Evolutionary conservation across 805 yeast genomes (phyloP).

Genomic region (Maudiozyma saulgeensis): DNA sequence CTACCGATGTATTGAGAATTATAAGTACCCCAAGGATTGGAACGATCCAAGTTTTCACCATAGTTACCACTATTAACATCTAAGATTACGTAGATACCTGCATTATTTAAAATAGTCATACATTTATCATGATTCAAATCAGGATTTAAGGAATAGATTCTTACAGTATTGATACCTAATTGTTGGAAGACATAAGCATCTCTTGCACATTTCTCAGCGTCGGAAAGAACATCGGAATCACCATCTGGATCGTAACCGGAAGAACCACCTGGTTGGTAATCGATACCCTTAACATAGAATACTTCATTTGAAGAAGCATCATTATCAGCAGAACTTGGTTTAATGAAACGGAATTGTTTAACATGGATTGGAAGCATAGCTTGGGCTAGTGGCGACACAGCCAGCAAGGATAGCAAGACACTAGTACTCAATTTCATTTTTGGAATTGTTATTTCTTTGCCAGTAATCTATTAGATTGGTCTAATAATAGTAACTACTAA

Average conservation of each 20-base stretch:
- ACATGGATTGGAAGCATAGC: constrained; percentile 52
- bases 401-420: constrained; percentile 7
- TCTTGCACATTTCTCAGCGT: constrained; percentile 61
- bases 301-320: constrained; percentile 39
- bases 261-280: constrained; percentile 91
- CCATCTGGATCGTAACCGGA: constrained; percentile 35
- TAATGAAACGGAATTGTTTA: constrained; percentile 50
- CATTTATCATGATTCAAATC: constrained; percentile 83
- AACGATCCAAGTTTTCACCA: constrained; percentile 62
- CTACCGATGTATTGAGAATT: constrained; percentile 60
- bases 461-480: not conserved
- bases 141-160: constrained; percentile 78
- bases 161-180: constrained; percentile 74
- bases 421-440: constrained; percentile 5
- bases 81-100: constrained; percentile 79
- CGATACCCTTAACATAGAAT: constrained; percentile 78
- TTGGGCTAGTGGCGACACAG: constrained; percentile 12
- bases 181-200: constrained; percentile 73
- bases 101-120: constrained; percentile 80
- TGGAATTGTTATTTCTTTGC: not conserved
- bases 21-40: constrained; percentile 62
- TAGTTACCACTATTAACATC: constrained; percentile 74
- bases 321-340: constrained; percentile 35
- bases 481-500: not conserved
- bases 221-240: constrained; percentile 58